Percentiles rank a stretch among this genome's conserved stretches.
Conservation (phyloP, 2,329 filamentous ascomycete species). For the Epichloe coenophiala region DNA sequence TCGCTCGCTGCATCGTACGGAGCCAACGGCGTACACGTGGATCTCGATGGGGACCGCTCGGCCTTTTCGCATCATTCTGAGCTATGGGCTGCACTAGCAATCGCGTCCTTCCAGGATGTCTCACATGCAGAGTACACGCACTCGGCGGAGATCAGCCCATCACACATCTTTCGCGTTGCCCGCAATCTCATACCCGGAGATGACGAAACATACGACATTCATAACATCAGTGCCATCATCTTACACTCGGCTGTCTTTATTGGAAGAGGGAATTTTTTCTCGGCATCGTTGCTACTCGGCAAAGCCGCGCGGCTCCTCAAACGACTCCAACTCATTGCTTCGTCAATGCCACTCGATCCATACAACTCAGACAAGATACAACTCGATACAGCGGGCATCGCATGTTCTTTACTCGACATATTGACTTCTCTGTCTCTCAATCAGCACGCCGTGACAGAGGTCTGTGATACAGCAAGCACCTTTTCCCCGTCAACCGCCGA, state of each 20-base stretch:
- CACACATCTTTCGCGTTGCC: constrained; percentile 36
- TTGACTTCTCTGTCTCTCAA: constrained; percentile 1
- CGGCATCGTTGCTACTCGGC: constrained; percentile 53
- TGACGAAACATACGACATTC: constrained; percentile 32
- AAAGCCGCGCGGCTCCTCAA: constrained; percentile 39
- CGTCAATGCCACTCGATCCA: neutral
- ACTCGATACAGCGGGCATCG: constrained; percentile 24
- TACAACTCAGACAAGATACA: constrained; percentile 5
- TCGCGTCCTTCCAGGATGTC: constrained; percentile 41
- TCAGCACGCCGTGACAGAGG: neutral
- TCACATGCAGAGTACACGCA: neutral
- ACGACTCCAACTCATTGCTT: constrained; percentile 11
- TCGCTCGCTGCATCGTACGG: constrained; percentile 31
- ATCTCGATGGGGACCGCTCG: constrained; percentile 16
- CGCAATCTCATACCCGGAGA: constrained; percentile 34
- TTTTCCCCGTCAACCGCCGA: neutral
- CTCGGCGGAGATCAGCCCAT: neutral
- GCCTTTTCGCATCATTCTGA: constrained; percentile 34
- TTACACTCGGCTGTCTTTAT: constrained; percentile 50
- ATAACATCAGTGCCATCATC: constrained; percentile 25
- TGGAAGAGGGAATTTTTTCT: constrained; percentile 38
- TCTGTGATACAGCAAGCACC: neutral
- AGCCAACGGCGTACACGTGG: constrained; percentile 17
- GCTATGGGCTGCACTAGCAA: constrained; percentile 45
- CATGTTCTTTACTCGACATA: constrained; percentile 47